Percentiles rank a stretch among this genome's conserved stretches.
Evolutionary conservation across 2,329 filamentous ascomycete species (phyloP).

Genomic region (Beauveria australis): DNA sequence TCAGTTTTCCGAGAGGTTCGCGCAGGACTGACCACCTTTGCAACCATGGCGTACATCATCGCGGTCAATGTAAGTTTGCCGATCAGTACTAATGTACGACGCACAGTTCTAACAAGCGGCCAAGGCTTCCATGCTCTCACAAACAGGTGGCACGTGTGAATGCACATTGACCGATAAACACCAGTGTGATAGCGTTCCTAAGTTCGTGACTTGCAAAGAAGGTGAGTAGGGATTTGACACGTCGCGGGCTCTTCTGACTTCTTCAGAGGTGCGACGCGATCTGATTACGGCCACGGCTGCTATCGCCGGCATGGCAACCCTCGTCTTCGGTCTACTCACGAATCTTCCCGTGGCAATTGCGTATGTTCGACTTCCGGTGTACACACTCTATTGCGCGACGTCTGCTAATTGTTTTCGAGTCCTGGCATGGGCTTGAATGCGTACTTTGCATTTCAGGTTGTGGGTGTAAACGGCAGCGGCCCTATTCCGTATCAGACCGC

Average conservation of each 20-base stretch:
- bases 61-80: slow-evolving; percentile 50
- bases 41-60: slow-evolving; percentile 81
- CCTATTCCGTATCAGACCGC: slow-evolving; percentile 50
- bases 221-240: slow-evolving; percentile 24
- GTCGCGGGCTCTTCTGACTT: slow-evolving; percentile 6
- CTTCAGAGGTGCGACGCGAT: slow-evolving; percentile 58
- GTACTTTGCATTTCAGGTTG: slow-evolving; percentile 60
- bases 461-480: slow-evolving; percentile 51
- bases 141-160: slow-evolving; percentile 69
- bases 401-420: slow-evolving; percentile 27
- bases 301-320: slow-evolving; percentile 64
- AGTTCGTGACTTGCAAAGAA: slow-evolving; percentile 39
- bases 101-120: slow-evolving; percentile 3
- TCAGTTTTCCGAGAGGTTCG: slow-evolving; percentile 71
- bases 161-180: slow-evolving; percentile 42
- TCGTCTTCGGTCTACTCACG: slow-evolving; percentile 71
- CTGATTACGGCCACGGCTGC: slow-evolving; percentile 79
- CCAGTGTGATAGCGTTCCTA: slow-evolving; percentile 40
- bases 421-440: slow-evolving; percentile 62
- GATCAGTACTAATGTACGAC: background rate
- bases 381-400: background rate
- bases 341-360: slow-evolving; percentile 71
- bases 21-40: slow-evolving; percentile 72
- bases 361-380: slow-evolving; percentile 36
- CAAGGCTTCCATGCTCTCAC: slow-evolving; percentile 63